A percentile compares a stretch with the other conserved stretches of the same genome.
These are phyloP conservation scores for Singerocomus inundabilis DNA, from an alignment of 1,284 basidiomycete genomes.

Conservation along the genomic window DNA sequence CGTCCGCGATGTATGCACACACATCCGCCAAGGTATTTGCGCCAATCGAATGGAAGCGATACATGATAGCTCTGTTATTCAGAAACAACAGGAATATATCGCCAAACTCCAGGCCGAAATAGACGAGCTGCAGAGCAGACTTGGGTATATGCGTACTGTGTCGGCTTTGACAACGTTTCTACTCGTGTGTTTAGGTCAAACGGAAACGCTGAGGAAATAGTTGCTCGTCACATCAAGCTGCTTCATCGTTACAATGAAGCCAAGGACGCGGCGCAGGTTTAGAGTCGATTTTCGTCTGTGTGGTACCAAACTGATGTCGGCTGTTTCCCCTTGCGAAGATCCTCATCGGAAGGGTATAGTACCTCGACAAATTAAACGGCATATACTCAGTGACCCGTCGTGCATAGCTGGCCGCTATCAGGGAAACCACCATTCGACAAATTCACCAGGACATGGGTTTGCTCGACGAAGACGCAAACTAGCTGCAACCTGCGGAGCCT, in stretches of 20 bases:
- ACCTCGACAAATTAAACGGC: constrained; percentile 31
- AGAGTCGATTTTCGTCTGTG: background rate
- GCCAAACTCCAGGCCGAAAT: constrained; percentile 54
- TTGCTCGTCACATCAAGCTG: constrained; percentile 67
- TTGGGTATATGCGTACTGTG: constrained; percentile 48
- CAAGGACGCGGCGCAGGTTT: constrained; percentile 76
- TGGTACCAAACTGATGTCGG: background rate
- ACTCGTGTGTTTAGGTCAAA: constrained; percentile 37
- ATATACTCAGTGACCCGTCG: constrained; percentile 15
- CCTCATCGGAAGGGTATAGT: constrained; percentile 33
- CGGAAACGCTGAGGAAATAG: constrained; percentile 62
- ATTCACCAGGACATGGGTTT: constrained; percentile 70
- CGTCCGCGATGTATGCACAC: constrained; percentile 28
- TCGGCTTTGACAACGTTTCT: background rate
- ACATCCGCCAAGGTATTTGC: constrained; percentile 31
- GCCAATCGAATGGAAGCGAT: background rate
- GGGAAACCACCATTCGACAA: constrained; percentile 63
- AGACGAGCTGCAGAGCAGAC: constrained; percentile 44
- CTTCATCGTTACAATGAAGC: constrained; percentile 77
- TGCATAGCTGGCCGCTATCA: constrained; percentile 59
- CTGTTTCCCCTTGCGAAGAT: constrained; percentile 21
- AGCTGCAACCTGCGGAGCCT: constrained; percentile 1
- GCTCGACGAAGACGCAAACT: constrained; percentile 40
- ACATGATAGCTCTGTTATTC: background rate
- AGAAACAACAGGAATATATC: constrained; percentile 57